phyloP scores from a whole-genome alignment of 2,329 filamentous ascomycete genomes.

The Cryphonectria japonica region DNA sequence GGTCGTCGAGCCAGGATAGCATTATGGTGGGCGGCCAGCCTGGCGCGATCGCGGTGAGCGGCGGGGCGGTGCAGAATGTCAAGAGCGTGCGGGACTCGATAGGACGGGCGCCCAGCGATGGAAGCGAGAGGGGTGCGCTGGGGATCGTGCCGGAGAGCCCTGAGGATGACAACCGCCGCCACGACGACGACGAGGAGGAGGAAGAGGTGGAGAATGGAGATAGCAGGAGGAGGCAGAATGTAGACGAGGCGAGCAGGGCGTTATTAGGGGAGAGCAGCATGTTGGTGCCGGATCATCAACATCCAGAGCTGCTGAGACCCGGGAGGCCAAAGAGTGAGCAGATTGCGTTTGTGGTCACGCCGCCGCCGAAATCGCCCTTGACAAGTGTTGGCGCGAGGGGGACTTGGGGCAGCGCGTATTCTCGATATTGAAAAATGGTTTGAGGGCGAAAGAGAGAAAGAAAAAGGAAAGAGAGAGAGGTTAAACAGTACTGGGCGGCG shows the following conservation, averaged over 20 bases:
- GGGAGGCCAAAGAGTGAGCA: slow-evolving; percentile 27
- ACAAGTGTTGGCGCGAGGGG: background rate
- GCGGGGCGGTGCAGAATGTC: slow-evolving; percentile 31
- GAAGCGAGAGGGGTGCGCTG: slow-evolving; percentile 30
- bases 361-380: slow-evolving; percentile 19
- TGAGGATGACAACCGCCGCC: slow-evolving; percentile 2
- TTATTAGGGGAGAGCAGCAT: slow-evolving; percentile 15
- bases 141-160: slow-evolving; percentile 17
- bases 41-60: slow-evolving; percentile 31
- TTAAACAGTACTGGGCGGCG: no score
- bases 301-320: slow-evolving; percentile 20
- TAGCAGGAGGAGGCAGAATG: slow-evolving; percentile 3
- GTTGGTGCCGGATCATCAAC: background rate
- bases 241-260: slow-evolving; percentile 22
- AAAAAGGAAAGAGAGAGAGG: background rate
- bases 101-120: slow-evolving; percentile 32
- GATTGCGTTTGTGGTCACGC: slow-evolving; percentile 28
- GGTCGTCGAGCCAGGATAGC: slow-evolving; percentile 34
- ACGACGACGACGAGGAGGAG: background rate
- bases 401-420: slow-evolving; percentile 16
- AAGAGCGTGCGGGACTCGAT: slow-evolving; percentile 28
- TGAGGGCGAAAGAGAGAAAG: background rate
- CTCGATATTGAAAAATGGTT: background rate
- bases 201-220: background rate
- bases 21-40: slow-evolving; percentile 31